Conservation (phyloP, 345 rosid genomes). For the Clausena lansium region DNA sequence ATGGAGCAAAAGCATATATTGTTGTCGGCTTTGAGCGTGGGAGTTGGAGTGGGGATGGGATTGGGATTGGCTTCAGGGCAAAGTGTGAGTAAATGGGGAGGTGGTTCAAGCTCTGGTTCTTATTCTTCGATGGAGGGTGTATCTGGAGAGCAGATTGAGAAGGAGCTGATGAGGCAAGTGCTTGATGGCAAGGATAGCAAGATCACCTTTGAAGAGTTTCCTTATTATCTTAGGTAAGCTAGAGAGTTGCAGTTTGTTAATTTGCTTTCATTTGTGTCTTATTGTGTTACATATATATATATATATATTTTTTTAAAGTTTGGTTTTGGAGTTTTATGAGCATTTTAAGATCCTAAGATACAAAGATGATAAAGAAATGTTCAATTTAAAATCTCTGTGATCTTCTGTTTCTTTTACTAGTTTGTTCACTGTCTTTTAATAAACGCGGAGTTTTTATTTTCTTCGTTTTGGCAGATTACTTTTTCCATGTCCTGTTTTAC, state of each 20-base stretch:
- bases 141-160: slow-evolving; percentile 68
- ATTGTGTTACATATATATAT: slow-evolving; percentile 1
- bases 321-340: neutral
- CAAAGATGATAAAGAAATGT: neutral
- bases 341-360: neutral
- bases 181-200: slow-evolving; percentile 62
- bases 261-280: neutral
- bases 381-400: slow-evolving; percentile 2
- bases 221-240: slow-evolving; percentile 77
- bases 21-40: slow-evolving; percentile 76
- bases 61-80: slow-evolving; percentile 82
- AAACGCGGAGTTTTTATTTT: neutral
- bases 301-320: neutral
- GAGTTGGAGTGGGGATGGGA: slow-evolving; percentile 90
- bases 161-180: slow-evolving; percentile 69
- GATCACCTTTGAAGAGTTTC: slow-evolving; percentile 78
- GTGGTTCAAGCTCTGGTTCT: slow-evolving; percentile 34
- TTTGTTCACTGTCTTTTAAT: neutral
- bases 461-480: neutral
- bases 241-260: neutral
- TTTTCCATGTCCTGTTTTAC: neutral
- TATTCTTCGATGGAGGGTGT: slow-evolving; percentile 44
- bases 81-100: slow-evolving; percentile 54
- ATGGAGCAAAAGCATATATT: slow-evolving; percentile 83
- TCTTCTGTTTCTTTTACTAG: neutral